Evolutionary conservation across 2,329 filamentous ascomycete species (phyloP).

Genomic region (Alternaria gansuensis): DNA sequence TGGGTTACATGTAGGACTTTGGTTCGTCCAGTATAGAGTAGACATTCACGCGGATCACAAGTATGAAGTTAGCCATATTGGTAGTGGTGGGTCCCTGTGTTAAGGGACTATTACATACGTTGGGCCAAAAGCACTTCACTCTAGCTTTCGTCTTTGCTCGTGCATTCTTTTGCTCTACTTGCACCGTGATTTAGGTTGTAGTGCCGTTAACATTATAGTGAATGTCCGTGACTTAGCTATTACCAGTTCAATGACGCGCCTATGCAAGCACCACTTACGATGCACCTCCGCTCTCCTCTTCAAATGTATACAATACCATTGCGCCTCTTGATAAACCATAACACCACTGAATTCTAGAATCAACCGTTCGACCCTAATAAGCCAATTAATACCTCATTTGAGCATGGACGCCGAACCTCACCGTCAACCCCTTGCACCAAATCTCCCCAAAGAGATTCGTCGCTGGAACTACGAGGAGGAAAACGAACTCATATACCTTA

Average conservation of each 20-base stretch:
- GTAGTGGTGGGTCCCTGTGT: not conserved
- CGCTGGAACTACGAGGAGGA: constrained; percentile 21
- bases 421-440: not conserved
- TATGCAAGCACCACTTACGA: not conserved
- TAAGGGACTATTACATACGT: not conserved
- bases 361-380: not conserved
- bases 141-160: not conserved
- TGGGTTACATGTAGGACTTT: not conserved
- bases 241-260: not conserved
- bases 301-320: not conserved
- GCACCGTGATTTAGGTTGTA: not conserved
- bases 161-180: not conserved
- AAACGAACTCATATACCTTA: constrained; percentile 9
- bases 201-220: not conserved
- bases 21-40: not conserved
- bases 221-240: not conserved
- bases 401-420: not conserved
- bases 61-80: not conserved
- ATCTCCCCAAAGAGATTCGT: constrained; percentile 1
- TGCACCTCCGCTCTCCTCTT: not conserved
- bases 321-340: not conserved
- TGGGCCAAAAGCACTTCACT: not conserved
- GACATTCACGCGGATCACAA: not conserved
- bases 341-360: not conserved
- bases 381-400: not conserved